A percentile compares a stretch with the other conserved stretches of the same genome.
Conservation (phyloP, 306 rosid genomes). For the Gastrolobium bilobum region DNA sequence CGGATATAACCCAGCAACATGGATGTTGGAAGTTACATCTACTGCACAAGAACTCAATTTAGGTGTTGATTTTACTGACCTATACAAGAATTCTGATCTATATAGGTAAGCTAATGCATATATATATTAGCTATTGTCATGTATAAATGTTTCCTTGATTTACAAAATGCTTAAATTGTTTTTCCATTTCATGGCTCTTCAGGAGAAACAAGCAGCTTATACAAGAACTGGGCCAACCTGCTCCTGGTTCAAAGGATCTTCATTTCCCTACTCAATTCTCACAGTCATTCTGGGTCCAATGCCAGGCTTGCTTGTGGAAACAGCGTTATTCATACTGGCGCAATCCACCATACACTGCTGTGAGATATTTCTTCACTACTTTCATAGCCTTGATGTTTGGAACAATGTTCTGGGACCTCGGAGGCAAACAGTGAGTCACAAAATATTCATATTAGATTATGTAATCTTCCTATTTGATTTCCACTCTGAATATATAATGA, state of each 20-base stretch:
- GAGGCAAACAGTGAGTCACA: slow-evolving; percentile 54
- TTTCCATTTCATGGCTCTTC: slow-evolving; percentile 16
- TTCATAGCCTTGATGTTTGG: slow-evolving; percentile 57
- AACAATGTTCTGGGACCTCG: slow-evolving; percentile 62
- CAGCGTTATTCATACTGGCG: slow-evolving; percentile 70
- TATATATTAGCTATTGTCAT: not conserved
- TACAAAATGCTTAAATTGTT: slow-evolving; percentile 36
- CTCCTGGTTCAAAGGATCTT: slow-evolving; percentile 71
- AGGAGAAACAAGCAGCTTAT: slow-evolving; percentile 87
- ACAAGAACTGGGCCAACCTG: slow-evolving; percentile 67
- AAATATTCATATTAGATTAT: not conserved
- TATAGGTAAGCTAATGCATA: slow-evolving; percentile 51
- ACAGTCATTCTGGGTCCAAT: slow-evolving; percentile 67
- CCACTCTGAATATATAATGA: slow-evolving; percentile 9
- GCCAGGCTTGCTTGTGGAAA: slow-evolving; percentile 89
- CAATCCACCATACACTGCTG: slow-evolving; percentile 64
- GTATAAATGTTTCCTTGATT: not conserved
- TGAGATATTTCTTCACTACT: slow-evolving; percentile 57
- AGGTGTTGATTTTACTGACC: slow-evolving; percentile 69
- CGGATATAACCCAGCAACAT: slow-evolving; percentile 90
- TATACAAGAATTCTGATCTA: slow-evolving; percentile 69
- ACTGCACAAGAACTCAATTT: slow-evolving; percentile 65
- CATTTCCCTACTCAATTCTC: slow-evolving; percentile 68
- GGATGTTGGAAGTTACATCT: slow-evolving; percentile 89
- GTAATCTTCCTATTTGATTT: not conserved